Evolutionary conservation across 2,329 filamentous ascomycete species (phyloP).

Genomic region (Amauroascus niger): DNA sequence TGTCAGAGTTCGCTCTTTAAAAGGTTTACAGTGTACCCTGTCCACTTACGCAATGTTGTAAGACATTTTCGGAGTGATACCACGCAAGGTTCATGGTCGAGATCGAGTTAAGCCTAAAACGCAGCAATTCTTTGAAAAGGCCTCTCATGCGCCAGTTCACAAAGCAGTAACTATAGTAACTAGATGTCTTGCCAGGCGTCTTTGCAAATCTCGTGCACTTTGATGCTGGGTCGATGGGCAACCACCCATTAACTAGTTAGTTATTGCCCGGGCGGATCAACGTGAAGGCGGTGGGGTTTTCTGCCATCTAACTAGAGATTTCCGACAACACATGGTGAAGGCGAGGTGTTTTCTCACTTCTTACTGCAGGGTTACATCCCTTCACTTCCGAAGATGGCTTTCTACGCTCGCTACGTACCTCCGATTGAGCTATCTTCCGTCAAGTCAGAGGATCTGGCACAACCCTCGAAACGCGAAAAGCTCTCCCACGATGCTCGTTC

Average conservation of each 20-base stretch:
- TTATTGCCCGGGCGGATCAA: neutral
- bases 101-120: neutral
- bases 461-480: neutral
- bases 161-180: neutral
- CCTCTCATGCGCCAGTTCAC: no score
- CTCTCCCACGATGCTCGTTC: neutral
- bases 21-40: neutral
- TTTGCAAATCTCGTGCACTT: no score
- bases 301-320: constrained; percentile 2
- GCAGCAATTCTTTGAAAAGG: neutral
- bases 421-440: neutral
- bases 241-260: neutral
- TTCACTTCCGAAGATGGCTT: constrained; percentile 31
- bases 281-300: constrained; percentile 18
- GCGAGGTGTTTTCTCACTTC: neutral
- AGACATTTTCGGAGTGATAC: constrained; percentile 42
- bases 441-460: neutral
- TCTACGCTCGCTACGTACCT: constrained; percentile 42
- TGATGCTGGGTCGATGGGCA: no score
- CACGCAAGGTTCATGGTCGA: neutral
- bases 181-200: neutral
- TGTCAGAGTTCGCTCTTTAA: constrained; percentile 19
- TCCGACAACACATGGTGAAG: neutral
- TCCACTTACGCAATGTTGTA: constrained; percentile 59
- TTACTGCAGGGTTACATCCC: neutral